A percentile compares a stretch with the other conserved stretches of the same genome.
Conservation (phyloP, 352 stramenopile genomes). For the Globisporangium sylvaticum region DNA sequence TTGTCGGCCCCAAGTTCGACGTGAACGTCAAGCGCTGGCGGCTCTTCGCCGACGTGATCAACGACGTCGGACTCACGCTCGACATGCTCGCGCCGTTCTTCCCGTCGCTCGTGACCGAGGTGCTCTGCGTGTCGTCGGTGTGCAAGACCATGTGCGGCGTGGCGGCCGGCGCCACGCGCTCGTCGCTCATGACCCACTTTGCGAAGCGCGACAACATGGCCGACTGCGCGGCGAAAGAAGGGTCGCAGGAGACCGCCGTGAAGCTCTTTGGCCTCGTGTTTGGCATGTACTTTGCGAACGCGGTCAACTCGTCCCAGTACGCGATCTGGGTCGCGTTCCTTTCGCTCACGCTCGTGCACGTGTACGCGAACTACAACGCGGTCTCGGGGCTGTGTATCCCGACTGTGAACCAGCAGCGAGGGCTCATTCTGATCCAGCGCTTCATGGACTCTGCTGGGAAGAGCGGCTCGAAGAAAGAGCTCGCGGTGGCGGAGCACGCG, state of each 20-base stretch:
- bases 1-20: conserved; percentile 89
- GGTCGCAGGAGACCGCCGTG: conserved; percentile 94
- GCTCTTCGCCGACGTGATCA: conserved; percentile 95
- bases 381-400: conserved; percentile 87
- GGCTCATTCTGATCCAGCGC: conserved; percentile 47
- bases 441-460: conserved; percentile 28
- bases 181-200: conserved; percentile 89
- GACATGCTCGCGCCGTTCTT: conserved; percentile 79
- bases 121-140: conserved; percentile 84
- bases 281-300: conserved; percentile 82
- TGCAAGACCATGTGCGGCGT: conserved; percentile 96
- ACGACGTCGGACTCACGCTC: conserved; percentile 93
- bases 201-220: conserved; percentile 84
- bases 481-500: conserved; percentile 20
- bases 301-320: conserved; percentile 52
- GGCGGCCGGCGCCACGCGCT: conserved; percentile 91
- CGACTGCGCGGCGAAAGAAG: conserved; percentile 95
- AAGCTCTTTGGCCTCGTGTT: conserved; percentile 91
- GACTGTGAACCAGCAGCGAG: conserved; percentile 84
- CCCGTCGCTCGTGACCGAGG: conserved; percentile 56
- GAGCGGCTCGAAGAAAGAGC: conserved; percentile 22
- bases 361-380: conserved; percentile 92
- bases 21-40: conserved; percentile 95
- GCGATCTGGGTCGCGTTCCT: conserved; percentile 91
- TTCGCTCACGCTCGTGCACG: conserved; percentile 90